Conservation (phyloP, 345 rosid species). For the Physaria fendleri region DNA sequence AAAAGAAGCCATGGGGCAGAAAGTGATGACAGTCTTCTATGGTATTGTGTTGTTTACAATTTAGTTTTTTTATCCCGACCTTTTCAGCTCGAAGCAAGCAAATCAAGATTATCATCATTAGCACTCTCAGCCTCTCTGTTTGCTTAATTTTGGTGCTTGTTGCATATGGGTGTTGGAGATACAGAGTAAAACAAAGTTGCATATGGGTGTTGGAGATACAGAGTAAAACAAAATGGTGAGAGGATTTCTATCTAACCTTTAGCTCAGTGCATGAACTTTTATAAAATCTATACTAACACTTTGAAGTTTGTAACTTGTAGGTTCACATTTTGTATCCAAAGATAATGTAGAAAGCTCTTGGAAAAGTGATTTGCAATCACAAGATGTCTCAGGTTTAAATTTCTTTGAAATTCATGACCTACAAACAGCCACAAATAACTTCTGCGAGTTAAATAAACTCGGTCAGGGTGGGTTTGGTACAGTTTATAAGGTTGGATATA, state of each 20-base stretch:
- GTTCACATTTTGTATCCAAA: background rate
- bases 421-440: slow-evolving; percentile 2
- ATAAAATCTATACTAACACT: background rate
- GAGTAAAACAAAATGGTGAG: slow-evolving; percentile 19
- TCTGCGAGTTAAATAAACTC: slow-evolving; percentile 7
- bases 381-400: slow-evolving; percentile 1
- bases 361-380: background rate
- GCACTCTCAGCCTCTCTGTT: background rate
- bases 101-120: background rate
- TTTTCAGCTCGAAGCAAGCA: slow-evolving; percentile 1
- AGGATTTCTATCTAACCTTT: background rate
- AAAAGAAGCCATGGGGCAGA: too few species aligned
- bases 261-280: background rate
- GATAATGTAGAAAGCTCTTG: background rate
- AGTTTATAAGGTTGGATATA: slow-evolving; percentile 16
- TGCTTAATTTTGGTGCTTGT: background rate
- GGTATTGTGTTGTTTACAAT: too few species aligned
- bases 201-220: background rate
- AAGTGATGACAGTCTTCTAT: too few species aligned
- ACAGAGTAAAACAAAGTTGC: slow-evolving; percentile 8
- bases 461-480: slow-evolving; percentile 26
- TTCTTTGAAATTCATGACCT: slow-evolving; percentile 9
- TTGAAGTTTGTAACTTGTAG: background rate
- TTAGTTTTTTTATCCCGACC: background rate
- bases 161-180: background rate